A percentile compares a stretch with the other conserved stretches of the same genome.
These are phyloP conservation scores for Symbiodinium pilosum DNA, from an alignment of 73 alveolate genomes.

Conservation along the genomic window DNA sequence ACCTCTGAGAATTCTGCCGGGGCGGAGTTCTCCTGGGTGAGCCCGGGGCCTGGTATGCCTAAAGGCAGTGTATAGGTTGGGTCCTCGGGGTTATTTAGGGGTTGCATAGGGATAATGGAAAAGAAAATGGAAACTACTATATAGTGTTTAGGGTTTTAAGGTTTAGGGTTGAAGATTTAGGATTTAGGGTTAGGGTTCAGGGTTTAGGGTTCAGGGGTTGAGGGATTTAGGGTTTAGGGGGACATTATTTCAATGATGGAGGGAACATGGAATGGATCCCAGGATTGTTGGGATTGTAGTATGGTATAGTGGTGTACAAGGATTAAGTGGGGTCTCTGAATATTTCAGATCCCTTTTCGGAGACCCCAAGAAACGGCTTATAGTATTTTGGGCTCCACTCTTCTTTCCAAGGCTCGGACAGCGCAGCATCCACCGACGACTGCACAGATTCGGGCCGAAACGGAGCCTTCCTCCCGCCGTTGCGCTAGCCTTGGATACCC, in stretches of 20 bases:
- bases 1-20: slow-evolving; percentile 11
- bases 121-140: too few relatives aligned
- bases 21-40: slow-evolving; percentile 55
- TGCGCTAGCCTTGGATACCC: neutral
- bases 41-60: neutral
- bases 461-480: slow-evolving; percentile 37
- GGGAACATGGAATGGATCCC: neutral
- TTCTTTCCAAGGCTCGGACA: slow-evolving; percentile 17
- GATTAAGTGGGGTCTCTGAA: neutral
- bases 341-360: neutral
- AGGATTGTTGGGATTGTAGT: neutral
- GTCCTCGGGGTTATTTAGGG: too few relatives aligned
- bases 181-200: neutral
- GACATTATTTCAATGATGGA: neutral
- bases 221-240: neutral
- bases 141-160: too few relatives aligned
- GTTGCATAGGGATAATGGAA: too few relatives aligned
- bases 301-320: neutral
- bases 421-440: slow-evolving; percentile 59
- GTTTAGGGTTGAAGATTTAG: too few relatives aligned
- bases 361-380: neutral
- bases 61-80: neutral
- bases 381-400: neutral
- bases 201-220: neutral
- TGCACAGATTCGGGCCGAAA: slow-evolving; percentile 28